Conservation (phyloP, 768 basidiomycete species). For the Lentinus tigrinus region DNA sequence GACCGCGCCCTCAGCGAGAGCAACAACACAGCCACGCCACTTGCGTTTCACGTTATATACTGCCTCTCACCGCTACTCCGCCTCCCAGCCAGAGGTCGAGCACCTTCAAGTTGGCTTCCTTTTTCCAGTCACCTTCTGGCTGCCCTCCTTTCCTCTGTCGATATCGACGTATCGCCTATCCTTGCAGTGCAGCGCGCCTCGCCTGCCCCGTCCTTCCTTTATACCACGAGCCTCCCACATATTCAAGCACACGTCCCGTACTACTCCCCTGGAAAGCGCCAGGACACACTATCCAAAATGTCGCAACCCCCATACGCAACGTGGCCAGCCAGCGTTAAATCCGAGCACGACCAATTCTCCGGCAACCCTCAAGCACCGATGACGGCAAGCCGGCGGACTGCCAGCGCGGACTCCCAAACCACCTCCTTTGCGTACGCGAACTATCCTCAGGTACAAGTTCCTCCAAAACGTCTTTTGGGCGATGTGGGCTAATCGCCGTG, state of each 20-base stretch:
- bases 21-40: constrained; percentile 20
- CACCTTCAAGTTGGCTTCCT: constrained; percentile 21
- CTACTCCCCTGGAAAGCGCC: constrained; percentile 1
- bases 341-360: constrained; percentile 12
- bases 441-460: constrained; percentile 7
- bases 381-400: constrained; percentile 5
- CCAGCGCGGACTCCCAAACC: constrained; percentile 6
- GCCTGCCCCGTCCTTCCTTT: constrained; percentile 11
- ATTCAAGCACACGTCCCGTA: constrained; percentile 2
- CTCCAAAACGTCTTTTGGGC: background rate
- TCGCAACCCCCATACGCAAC: constrained; percentile 16
- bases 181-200: constrained; percentile 2
- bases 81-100: constrained; percentile 23
- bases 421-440: constrained; percentile 6
- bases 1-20: background rate
- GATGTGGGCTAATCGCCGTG: background rate
- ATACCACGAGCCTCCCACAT: background rate
- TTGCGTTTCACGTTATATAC: constrained; percentile 34
- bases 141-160: constrained; percentile 19
- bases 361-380: constrained; percentile 4
- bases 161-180: constrained; percentile 8
- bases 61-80: constrained; percentile 26
- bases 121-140: constrained; percentile 50
- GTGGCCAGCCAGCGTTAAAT: constrained; percentile 18
- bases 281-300: constrained; percentile 10